phyloP scores from a whole-genome alignment of 768 basidiomycete genomes.

The Russula sp. region DNA sequence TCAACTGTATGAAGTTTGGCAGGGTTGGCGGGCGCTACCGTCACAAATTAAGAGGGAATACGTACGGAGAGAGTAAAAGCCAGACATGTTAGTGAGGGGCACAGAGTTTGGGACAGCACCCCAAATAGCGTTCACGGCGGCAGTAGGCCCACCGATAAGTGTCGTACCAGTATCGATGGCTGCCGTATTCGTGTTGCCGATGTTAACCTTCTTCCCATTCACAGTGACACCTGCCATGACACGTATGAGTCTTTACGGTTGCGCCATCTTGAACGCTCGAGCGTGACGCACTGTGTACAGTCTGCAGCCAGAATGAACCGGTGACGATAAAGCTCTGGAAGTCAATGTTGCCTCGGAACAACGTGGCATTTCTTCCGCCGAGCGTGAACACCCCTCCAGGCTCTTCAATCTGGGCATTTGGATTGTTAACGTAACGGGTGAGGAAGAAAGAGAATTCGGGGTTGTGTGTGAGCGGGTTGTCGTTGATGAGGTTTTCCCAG shows the following conservation, averaged over 20 bases:
- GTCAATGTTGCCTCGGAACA: conserved; percentile 49
- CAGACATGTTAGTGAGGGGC: conserved; percentile 44
- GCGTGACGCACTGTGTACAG: conserved; percentile 34
- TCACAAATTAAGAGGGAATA: conserved; percentile 11
- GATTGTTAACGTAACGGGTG: conserved; percentile 41
- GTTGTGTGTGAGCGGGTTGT: conserved; percentile 35
- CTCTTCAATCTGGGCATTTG: conserved; percentile 38
- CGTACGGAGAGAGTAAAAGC: conserved; percentile 81
- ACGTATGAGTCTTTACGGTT: neutral
- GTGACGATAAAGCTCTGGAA: conserved; percentile 32
- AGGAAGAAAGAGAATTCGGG: conserved; percentile 65
- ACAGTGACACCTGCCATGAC: conserved; percentile 51
- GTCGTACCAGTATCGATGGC: conserved; percentile 97
- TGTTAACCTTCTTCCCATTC: conserved; percentile 42
- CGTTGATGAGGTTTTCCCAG: conserved; percentile 50
- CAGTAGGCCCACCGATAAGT: conserved; percentile 78
- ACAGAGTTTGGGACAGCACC: conserved; percentile 51
- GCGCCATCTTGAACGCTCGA: neutral
- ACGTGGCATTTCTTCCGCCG: conserved; percentile 53
- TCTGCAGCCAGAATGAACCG: conserved; percentile 42
- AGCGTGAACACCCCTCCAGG: too few relatives aligned
- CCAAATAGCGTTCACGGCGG: conserved; percentile 57
- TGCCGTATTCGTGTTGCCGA: conserved; percentile 45
- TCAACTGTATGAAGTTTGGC: neutral
- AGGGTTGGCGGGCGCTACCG: neutral